These are phyloP conservation scores for Carex scoparia DNA, from an alignment of 176 grass and related monocot genomes.

Conservation along the genomic window DNA sequence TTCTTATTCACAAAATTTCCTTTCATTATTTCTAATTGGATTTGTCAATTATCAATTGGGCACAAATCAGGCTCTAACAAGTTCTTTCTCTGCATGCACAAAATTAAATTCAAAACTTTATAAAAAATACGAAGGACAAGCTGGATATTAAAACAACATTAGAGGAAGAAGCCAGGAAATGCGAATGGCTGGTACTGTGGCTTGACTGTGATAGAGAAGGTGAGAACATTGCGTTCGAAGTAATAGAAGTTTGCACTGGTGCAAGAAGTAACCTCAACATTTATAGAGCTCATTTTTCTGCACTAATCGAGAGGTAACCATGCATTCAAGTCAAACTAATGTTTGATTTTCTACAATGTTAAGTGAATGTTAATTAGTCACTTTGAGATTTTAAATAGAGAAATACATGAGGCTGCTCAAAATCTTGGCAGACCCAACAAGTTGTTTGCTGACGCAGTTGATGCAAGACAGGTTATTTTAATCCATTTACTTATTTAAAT, in stretches of 20 bases:
- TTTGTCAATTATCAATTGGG: background rate
- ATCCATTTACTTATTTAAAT: constrained; percentile 16
- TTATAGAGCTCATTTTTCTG: constrained; percentile 95
- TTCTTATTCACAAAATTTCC: background rate
- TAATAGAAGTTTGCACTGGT: constrained; percentile 68
- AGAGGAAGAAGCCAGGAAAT: constrained; percentile 85
- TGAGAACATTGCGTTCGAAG: constrained; percentile 97
- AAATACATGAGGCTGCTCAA: constrained; percentile 85
- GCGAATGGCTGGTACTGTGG: constrained; percentile 91
- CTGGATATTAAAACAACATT: constrained; percentile 76
- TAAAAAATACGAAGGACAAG: constrained; percentile 66
- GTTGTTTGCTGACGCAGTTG: constrained; percentile 86
- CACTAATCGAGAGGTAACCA: constrained; percentile 76
- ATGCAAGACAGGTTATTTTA: constrained; percentile 83
- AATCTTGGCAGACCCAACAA: constrained; percentile 91
- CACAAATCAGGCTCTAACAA: background rate
- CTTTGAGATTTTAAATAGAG: constrained; percentile 50
- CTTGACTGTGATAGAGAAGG: constrained; percentile 99
- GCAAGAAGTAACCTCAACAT: constrained; percentile 62
- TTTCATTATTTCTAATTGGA: background rate
- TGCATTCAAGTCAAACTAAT: constrained; percentile 12
- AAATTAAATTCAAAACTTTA: background rate
- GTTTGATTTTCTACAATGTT: background rate
- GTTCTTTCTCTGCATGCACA: background rate
- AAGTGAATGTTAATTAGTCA: constrained; percentile 1